Evolutionary conservation across 495 filamentous ascomycete species (phyloP), one percentile per base, ranked within the genome.

Genomic region (Neurospora sp.): DNA sequence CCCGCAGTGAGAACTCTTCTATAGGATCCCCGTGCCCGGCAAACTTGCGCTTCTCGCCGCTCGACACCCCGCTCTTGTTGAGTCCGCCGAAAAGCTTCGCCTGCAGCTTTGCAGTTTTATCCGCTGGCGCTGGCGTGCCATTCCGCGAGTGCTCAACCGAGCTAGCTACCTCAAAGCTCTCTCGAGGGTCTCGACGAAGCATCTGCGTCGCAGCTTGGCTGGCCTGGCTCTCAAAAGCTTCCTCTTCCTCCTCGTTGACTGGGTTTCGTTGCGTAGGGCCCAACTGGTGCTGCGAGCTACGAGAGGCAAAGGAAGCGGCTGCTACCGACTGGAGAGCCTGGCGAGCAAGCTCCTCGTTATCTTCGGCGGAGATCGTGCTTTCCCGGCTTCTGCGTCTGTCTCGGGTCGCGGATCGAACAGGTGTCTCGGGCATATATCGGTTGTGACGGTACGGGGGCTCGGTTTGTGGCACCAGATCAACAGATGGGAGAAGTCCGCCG

Each of bases 351-450:
- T 89, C 87, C 62, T 92, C 91, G 31, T 88, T 88, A 72, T 95
- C 93, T 5, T 92, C 91, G 20, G 89, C 93, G 0, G 94, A 97
- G 70, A 97, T 94, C 7, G 94, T 97, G 83, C 92, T 96, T 76
- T 97, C 93, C 69, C 92, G 87, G 77, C 93, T 92, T 77, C 90
- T 88, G 70, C 86, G 87, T 69, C 77, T 70, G 74, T 81, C 75
- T 10, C 75, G 76, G 73, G 75, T 71, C 10, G 70, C 71, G 9
- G 75, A 73, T 9, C 76, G 66, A 7, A 76, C 31, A 42, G 75
- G 75, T 16, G 85, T 80, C 76, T 81, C 44, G 39, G 79, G 71
- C 48, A 78, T 72, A 59, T 79, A 79, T 38, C 75, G 78, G 18
- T 74, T 72, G 66, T 79, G 78, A 69, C 79, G 80, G 62, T 84